Evolutionary conservation across 2,329 filamentous ascomycete genomes (phyloP), one percentile per base, ranked within the genome.

Genomic region (Monosporascus cannonballus): DNA sequence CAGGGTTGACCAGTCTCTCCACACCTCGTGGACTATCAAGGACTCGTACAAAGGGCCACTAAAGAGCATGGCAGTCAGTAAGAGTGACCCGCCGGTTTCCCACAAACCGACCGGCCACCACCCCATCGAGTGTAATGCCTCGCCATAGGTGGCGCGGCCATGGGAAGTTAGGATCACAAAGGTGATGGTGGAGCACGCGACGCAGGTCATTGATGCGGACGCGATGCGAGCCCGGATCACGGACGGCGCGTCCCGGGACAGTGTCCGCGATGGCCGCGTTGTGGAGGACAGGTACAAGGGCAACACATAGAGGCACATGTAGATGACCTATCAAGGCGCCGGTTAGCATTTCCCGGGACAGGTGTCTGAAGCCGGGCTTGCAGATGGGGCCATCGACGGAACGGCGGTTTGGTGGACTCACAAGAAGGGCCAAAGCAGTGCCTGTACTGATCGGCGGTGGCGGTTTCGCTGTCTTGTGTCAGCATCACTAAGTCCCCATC

Each of bases 191-290:
- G 84, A 85, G 71, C 87, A 89, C 52, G 84, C 64, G 50, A 85
- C 66, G 66, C 89, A 94, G 45, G 90, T 91, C 53, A 88, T 68
- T 22, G 84, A 86, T 61, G 96, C 93, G 50, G 86, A 87, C 52
- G 86, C 81, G 62, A 96, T 87, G 61, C 94, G 86, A 53, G 90
- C 89, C 61, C 86, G 86, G 72, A 99, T 97, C 49, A 95, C 90
- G 11, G 87, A 86, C 9, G 92, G 90, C 27, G 90, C 87, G 80
- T 97, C 92, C 66, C 94, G 85, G 55, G 89, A 89, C 27, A 95
- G 80, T 51, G 79, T 83, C 25, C 83, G 80, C 7, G 90, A 94
- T 6, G 92, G 91, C 50, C 92, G 84, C 5, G 93, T 95, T 20
- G 83, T 79, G 4, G 83, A 71, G 20, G 87, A 94, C 57, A 93